phyloP scores from a whole-genome alignment of 345 rosid species.

The Camelina laxa region DNA sequence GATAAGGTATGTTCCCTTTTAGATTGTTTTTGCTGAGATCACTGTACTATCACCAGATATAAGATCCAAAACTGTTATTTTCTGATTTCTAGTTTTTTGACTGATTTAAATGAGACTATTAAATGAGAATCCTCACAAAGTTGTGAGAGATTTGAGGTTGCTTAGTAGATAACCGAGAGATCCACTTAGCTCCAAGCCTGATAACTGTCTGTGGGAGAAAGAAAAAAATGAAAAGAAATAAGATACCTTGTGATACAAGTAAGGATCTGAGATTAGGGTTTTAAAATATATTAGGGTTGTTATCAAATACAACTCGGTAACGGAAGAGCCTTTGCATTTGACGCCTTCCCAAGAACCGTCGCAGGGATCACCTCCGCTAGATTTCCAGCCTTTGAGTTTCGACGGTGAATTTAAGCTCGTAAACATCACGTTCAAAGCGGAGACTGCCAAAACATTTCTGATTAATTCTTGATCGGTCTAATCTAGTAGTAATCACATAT shows the following conservation, averaged over 20 bases:
- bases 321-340: constrained; percentile 75
- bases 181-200: constrained; percentile 76
- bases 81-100: background rate
- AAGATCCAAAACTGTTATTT: constrained; percentile 25
- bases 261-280: constrained; percentile 4
- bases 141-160: constrained; percentile 79
- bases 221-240: background rate
- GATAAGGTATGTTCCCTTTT: constrained; percentile 78
- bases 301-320: constrained; percentile 65
- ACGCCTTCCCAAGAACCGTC: constrained; percentile 85
- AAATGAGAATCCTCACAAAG: constrained; percentile 62
- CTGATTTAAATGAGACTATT: background rate
- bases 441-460: constrained; percentile 49
- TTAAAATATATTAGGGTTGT: background rate
- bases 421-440: constrained; percentile 88
- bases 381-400: constrained; percentile 70
- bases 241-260: constrained; percentile 17
- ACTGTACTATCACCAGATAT: constrained; percentile 75
- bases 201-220: constrained; percentile 58
- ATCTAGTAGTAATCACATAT: background rate
- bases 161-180: constrained; percentile 79
- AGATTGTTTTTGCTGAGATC: constrained; percentile 92
- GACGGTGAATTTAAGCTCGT: constrained; percentile 82
- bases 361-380: constrained; percentile 92
- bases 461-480: constrained; percentile 15